A percentile compares a stretch with the other conserved stretches of the same genome.
Conservation (phyloP, 1,139 yeast genomes). For the Nakaseomyces nivariensis region DNA sequence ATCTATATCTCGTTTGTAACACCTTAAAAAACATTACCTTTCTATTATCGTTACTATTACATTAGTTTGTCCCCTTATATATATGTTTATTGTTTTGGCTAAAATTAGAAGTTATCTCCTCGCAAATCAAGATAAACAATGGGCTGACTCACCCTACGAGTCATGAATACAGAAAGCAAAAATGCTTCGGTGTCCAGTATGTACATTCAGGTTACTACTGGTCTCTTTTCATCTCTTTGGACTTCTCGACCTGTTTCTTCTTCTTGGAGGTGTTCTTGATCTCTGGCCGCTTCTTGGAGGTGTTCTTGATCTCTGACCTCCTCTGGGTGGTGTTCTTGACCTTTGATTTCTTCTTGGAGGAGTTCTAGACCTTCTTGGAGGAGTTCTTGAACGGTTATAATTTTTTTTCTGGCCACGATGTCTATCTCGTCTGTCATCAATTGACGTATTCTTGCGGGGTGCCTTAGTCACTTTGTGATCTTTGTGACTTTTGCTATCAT, state of each 20-base stretch:
- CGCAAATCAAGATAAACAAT: no score
- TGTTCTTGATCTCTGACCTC: conserved; percentile 14
- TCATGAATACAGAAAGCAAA: no score
- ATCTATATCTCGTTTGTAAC: neutral
- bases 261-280: neutral
- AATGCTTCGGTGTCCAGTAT: no score
- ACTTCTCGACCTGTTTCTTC: neutral
- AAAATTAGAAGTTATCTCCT: no score
- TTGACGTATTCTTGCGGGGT: neutral
- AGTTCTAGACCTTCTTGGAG: conserved; percentile 8
- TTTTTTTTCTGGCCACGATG: neutral
- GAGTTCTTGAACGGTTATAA: conserved; percentile 6
- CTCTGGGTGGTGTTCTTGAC: conserved; percentile 17
- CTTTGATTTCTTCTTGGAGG: conserved; percentile 11
- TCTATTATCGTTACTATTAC: neutral
- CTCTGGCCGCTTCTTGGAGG: conserved; percentile 10
- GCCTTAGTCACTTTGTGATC: neutral
- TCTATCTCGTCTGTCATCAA: neutral
- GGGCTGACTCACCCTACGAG: no score
- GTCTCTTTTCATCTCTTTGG: neutral
- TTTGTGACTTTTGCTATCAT: neutral
- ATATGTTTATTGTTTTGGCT: no score
- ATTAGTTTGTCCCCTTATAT: no score
- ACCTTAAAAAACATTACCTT: no score
- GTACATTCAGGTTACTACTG: no score